Conservation (phyloP, 208 protist genomes). For the Crithidia sp. region DNA sequence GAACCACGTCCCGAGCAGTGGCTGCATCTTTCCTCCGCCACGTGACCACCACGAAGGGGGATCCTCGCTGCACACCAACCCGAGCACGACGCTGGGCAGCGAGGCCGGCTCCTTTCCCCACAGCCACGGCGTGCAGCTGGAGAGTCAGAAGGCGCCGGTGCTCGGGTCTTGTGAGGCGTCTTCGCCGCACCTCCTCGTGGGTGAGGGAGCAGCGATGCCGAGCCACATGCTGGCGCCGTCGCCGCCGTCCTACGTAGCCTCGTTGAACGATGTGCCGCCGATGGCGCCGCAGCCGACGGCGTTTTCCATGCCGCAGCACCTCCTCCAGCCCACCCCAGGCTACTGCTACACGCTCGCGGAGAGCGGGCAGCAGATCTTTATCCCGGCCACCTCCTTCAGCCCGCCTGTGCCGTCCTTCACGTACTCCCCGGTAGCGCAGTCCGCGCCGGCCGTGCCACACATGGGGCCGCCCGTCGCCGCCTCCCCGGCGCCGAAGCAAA, state of each 20-base stretch:
- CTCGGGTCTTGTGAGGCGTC: not conserved
- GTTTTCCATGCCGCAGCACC: conserved; percentile 26
- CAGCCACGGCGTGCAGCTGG: conserved; percentile 7
- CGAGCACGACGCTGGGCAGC: conserved; percentile 16
- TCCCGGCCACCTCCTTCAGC: conserved; percentile 38
- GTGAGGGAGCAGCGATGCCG: not conserved
- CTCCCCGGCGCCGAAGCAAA: not conserved
- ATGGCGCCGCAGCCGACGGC: not conserved
- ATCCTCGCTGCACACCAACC: conserved; percentile 14
- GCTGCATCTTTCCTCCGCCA: conserved; percentile 54
- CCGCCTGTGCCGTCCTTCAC: not conserved
- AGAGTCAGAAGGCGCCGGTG: not conserved
- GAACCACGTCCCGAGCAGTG: conserved; percentile 37
- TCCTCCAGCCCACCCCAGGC: conserved; percentile 36
- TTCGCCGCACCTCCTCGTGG: not conserved
- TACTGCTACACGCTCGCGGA: conserved; percentile 50
- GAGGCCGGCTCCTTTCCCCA: conserved; percentile 3
- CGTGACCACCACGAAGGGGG: conserved; percentile 21
- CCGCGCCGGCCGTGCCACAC: conserved; percentile 2
- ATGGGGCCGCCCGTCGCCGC: not conserved
- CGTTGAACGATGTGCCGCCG: not conserved
- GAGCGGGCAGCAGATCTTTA: conserved; percentile 47
- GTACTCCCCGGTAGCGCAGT: conserved; percentile 17
- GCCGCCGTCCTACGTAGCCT: conserved; percentile 15
- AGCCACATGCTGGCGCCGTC: conserved; percentile 1